These are phyloP conservation scores for Paramecium sonneborni DNA, from an alignment of 73 alveolate genomes.

Conservation along the genomic window DNA sequence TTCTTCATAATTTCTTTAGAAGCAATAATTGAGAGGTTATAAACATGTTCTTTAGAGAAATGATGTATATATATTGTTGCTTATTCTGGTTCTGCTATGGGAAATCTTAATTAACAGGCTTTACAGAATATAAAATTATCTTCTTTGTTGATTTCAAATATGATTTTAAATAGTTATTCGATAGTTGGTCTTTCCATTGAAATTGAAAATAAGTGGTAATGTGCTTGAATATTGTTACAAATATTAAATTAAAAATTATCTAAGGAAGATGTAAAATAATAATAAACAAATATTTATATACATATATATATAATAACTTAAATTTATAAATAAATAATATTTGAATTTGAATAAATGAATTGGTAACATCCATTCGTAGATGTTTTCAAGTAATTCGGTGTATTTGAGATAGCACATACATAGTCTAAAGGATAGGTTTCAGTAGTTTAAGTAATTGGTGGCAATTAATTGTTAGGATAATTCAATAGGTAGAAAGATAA, in stretches of 20 bases:
- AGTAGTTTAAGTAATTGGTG: background rate
- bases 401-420: constrained; percentile 51
- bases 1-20: background rate
- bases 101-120: background rate
- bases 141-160: background rate
- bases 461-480: constrained; percentile 22
- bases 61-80: background rate
- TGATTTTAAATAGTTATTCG: background rate
- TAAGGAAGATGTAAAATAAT: background rate
- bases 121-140: background rate
- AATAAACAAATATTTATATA: background rate
- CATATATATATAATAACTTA: background rate
- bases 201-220: background rate
- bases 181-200: background rate
- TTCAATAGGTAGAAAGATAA: constrained; percentile 56
- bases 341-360: constrained; percentile 42
- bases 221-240: background rate
- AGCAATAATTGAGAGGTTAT: background rate
- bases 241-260: background rate
- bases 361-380: constrained; percentile 71
- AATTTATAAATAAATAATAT: background rate
- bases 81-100: background rate
- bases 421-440: constrained; percentile 58
- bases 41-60: background rate
- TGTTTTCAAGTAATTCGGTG: constrained; percentile 63